Percentiles rank a stretch among this genome's conserved stretches.
phyloP scores from a whole-genome alignment of 1,284 basidiomycete species.

The Leccinum angustisporum region DNA sequence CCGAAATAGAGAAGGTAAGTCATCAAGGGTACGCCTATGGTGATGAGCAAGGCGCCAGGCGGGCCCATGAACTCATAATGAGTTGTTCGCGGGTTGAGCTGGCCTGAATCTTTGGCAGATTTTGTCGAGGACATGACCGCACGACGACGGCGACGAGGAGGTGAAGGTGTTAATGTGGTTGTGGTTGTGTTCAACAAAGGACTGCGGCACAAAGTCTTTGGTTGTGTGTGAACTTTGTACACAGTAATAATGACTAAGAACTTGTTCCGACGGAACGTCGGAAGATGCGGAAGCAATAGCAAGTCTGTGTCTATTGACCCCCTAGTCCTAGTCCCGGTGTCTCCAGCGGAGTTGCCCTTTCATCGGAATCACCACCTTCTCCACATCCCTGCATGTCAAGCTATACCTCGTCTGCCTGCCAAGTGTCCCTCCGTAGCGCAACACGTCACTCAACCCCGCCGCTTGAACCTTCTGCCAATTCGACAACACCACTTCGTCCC shows the following conservation, averaged over 20 bases:
- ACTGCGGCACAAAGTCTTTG: not conserved
- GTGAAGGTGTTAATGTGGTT: not conserved
- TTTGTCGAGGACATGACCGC: slow-evolving; percentile 23
- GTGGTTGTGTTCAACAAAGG: not conserved
- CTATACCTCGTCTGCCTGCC: slow-evolving; percentile 69
- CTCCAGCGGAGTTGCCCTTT: not conserved
- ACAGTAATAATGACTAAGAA: not conserved
- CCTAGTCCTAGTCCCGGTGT: not conserved
- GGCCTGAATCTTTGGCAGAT: slow-evolving; percentile 10
- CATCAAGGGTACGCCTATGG: slow-evolving; percentile 70
- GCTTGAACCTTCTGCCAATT: slow-evolving; percentile 55
- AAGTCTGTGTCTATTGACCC: not conserved
- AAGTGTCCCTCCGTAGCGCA: slow-evolving; percentile 50
- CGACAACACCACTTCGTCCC: slow-evolving; percentile 44
- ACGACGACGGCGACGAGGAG: not conserved
- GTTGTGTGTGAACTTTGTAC: slow-evolving; percentile 20
- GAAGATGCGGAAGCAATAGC: not conserved
- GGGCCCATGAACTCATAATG: slow-evolving; percentile 88
- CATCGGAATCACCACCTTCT: slow-evolving; percentile 44
- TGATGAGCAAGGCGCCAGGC: slow-evolving; percentile 74
- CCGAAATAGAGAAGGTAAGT: slow-evolving; percentile 83
- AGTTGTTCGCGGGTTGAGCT: slow-evolving; percentile 66
- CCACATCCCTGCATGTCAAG: slow-evolving; percentile 85
- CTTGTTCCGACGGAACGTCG: slow-evolving; percentile 2
- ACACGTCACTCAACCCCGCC: slow-evolving; percentile 37